Base-by-base conservation (phyloP, 805 yeast species). In the Hanseniaspora taiwanica region DNA sequence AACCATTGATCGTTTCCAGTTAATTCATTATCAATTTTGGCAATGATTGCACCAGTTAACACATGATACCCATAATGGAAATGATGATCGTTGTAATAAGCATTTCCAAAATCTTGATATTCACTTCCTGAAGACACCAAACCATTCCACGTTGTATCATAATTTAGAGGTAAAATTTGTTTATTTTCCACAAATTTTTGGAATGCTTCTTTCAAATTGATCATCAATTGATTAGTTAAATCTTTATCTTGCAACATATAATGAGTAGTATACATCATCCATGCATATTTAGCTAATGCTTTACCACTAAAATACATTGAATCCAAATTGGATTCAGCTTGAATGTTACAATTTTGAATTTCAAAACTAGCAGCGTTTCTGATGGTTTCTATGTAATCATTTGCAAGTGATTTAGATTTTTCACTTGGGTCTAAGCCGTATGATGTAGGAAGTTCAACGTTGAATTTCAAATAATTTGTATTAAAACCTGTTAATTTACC, bases 301-400 rank as follows among this genome's bases (percentile, higher is more conserved):
- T 91, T 89, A 10, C 97, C 98, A 2, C 94, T 72, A 17, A 83
- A 76, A 60, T 89, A 89, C 82, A 87, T 87, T 1, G 96, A 84
- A 46, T 84, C 84, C 39, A 75, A 53, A 43, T 76, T 64, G 0
- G 78, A 66, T 58, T 69, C 66, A 1, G 66, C 68, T 10, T 58
- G 58, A 19, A 72, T 71, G 43, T 63, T 62, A 27, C 59, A 64
- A 8, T 20, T 23, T 13, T 49, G 44, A 12, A 59, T 58, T 31
- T 66, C 71, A 2, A 40, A 25, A 0, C 42, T 40, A 0, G 71
- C 69, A 6, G 67, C 66, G 2, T 46, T 36, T 24, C 46, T 49
- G 9, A 68, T 63, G 1, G 57, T 38, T 20, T 40, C 34, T 16
- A 63, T 35, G n/a, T 59, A 59, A 3, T 48, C 47, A 4, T 42